These are phyloP conservation scores for Xerocomellus intermedius DNA, from an alignment of 768 basidiomycete species.

Conservation along the genomic window DNA sequence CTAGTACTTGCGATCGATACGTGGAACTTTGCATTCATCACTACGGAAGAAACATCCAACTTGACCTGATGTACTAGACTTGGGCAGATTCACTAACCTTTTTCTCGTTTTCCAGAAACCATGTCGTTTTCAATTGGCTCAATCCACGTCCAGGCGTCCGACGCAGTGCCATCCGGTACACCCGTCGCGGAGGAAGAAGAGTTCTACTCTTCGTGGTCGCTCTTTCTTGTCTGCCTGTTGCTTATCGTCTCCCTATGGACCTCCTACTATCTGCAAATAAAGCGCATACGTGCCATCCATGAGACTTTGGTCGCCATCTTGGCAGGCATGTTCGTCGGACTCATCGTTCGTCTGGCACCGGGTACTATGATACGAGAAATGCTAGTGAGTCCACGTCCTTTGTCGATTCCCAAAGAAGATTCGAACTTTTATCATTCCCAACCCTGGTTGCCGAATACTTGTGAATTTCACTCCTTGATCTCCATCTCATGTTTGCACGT, in stretches of 20 bases:
- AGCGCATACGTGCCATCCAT: slow-evolving; percentile 91
- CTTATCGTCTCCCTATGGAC: slow-evolving; percentile 94
- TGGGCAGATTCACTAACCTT: not conserved
- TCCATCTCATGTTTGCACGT: not conserved
- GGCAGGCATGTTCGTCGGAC: slow-evolving; percentile 94
- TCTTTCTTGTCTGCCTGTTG: slow-evolving; percentile 88
- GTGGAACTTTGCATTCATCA: not conserved
- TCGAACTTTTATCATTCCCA: not conserved
- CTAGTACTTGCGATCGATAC: no score
- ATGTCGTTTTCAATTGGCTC: slow-evolving; percentile 42
- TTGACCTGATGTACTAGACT: slow-evolving; percentile 11
- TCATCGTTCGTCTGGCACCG: slow-evolving; percentile 85
- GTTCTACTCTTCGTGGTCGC: slow-evolving; percentile 91
- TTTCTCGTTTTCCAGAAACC: slow-evolving; percentile 10
- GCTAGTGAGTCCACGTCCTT: slow-evolving; percentile 68
- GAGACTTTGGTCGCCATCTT: slow-evolving; percentile 95
- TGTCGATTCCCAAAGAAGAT: not conserved
- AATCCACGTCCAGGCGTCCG: slow-evolving; percentile 29
- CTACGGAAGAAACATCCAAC: not conserved
- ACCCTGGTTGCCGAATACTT: not conserved
- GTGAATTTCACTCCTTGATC: not conserved
- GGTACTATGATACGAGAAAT: slow-evolving; percentile 96
- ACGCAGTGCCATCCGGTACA: slow-evolving; percentile 28
- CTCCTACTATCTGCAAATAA: slow-evolving; percentile 97
- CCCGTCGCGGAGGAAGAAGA: slow-evolving; percentile 74